Conservation (phyloP, 2,329 filamentous ascomycete species). For the Stemphylium lycopersici region DNA sequence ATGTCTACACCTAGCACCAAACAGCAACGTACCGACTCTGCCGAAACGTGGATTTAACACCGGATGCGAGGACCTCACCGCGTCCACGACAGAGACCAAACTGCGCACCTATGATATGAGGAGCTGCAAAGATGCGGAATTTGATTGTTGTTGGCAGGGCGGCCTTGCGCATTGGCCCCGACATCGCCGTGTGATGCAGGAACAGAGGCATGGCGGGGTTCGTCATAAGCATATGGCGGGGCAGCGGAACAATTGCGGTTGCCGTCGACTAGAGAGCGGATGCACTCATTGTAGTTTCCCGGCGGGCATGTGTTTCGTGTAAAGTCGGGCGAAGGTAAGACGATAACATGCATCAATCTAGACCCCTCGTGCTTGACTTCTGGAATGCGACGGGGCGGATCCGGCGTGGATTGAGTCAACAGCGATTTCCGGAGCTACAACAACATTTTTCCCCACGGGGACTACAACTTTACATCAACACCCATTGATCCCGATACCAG, state of each 20-base stretch:
- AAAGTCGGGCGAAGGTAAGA: neutral
- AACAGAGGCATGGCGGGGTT: constrained; percentile 14
- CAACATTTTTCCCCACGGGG: constrained; percentile 36
- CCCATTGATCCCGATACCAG: constrained; percentile 4
- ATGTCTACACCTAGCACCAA: no score
- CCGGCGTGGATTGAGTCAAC: constrained; percentile 30
- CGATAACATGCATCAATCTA: neutral
- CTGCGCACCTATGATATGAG: neutral
- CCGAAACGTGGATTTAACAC: no score
- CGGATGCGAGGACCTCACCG: no score
- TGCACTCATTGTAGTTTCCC: neutral
- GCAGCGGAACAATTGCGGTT: constrained; percentile 5
- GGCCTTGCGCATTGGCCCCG: constrained; percentile 6
- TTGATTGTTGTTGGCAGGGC: neutral
- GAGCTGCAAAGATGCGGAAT: neutral
- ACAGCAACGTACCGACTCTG: no score
- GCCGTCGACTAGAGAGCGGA: constrained; percentile 2
- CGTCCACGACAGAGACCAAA: no score
- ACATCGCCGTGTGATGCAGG: constrained; percentile 15
- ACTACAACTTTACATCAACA: constrained; percentile 7
- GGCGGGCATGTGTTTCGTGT: neutral
- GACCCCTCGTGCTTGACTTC: constrained; percentile 10
- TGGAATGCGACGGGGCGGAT: constrained; percentile 12
- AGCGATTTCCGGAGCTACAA: constrained; percentile 37
- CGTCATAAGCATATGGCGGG: constrained; percentile 6